Base-by-base conservation (phyloP, 176 grass and related monocot genomes). In the Triticum dicoccoides region DNA sequence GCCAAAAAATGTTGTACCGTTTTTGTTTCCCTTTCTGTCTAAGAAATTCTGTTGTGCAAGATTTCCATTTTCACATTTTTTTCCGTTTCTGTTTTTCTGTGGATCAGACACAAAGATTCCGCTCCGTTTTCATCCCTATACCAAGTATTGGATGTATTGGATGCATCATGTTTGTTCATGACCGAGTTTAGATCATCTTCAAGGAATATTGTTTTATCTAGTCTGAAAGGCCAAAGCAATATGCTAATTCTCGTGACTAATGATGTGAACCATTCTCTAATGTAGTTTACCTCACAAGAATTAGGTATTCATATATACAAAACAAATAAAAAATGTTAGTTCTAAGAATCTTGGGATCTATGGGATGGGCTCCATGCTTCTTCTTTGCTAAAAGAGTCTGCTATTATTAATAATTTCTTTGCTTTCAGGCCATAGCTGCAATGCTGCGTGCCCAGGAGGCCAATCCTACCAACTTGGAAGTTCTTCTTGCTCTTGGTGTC, bases 401-500 rank as follows among this genome's bases (percentile, higher is more conserved):
- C 83, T 80, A 13, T 81, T 65, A 54, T 51, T 78, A 63, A 63
- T 14, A 35, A 8, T 63, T 88, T 10, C 24, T 61, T 83, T 76
- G 51, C 27, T 80, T 88, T 80, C 73, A 99, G 97, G 94, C 97
- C 69, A 99, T 99, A 59, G 94, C 94, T 86, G 90, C 97, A 76
- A 99, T 99, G 97, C 92, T 96, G 94, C 90, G 90, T 82, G 94
- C 97, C 15, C 92, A 93, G 69, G 89, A 96, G 94, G 97, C 92
- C 73, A 86, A 96, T 93, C 97, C 97, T 32, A 84, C 82, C 86
- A 99, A 99, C 77, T 89, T 99, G 25, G 97, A 99, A 94, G 87
- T 99, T 85, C 97, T 99, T 91, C 97, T 99, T 65, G 87, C 97
- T 87, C 97, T 99, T 82, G 97, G 97, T 88, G 97, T 99, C 64